Percentiles rank a stretch among this genome's conserved stretches.
Evolutionary conservation across 352 stramenopile species (phyloP).

Genomic region (Blastocystis sp.): DNA sequence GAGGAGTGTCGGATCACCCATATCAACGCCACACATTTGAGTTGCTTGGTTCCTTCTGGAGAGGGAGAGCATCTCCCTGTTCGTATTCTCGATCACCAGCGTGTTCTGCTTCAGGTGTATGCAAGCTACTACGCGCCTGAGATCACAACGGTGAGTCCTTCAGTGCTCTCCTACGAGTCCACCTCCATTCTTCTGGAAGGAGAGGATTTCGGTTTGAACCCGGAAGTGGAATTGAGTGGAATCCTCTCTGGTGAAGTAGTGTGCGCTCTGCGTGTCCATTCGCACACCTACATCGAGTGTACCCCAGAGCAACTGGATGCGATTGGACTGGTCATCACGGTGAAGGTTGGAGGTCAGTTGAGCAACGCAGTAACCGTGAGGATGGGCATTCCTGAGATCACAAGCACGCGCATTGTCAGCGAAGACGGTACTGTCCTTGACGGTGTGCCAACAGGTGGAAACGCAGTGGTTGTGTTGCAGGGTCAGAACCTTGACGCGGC

Average conservation of each 20-base stretch:
- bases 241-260: background rate
- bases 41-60: background rate
- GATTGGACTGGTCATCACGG: background rate
- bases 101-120: background rate
- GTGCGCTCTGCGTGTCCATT: background rate
- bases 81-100: background rate
- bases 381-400: background rate
- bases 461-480: background rate
- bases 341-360: background rate
- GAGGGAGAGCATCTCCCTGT: background rate
- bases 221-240: background rate
- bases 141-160: background rate
- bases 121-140: background rate
- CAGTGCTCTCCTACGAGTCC: background rate
- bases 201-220: background rate
- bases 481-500: background rate
- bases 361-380: background rate
- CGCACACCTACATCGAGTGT: background rate
- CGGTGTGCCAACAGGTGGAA: background rate
- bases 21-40: background rate
- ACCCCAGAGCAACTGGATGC: background rate
- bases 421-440: background rate
- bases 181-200: background rate
- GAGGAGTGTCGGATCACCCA: background rate
- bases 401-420: background rate